Conservation (phyloP, 2,329 filamentous ascomycete genomes). For the Aspergillus sojae region DNA sequence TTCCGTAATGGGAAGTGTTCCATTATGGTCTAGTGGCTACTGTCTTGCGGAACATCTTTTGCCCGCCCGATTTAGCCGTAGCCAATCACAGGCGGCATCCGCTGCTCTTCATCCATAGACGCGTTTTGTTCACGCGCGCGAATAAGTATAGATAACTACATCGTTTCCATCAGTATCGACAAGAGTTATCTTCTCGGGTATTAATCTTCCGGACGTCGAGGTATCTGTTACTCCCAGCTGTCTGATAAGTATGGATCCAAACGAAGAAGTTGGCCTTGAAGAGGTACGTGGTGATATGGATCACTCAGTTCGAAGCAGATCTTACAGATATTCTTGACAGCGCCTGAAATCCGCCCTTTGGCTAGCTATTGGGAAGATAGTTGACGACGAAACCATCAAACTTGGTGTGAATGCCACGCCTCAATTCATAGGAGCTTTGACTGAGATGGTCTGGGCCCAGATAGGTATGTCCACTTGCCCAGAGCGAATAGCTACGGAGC, state of each 20-base stretch:
- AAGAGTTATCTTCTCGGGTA: background rate
- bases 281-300: constrained; percentile 30
- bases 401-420: constrained; percentile 83
- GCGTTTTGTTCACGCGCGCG: background rate
- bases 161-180: background rate
- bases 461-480: constrained; percentile 63
- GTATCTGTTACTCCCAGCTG: background rate
- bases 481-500: background rate
- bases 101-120: constrained; percentile 1
- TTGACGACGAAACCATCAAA: constrained; percentile 78
- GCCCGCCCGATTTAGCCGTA: constrained; percentile 3
- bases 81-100: constrained; percentile 16
- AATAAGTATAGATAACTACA: background rate
- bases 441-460: constrained; percentile 84
- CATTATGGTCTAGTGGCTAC: constrained; percentile 17
- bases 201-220: background rate
- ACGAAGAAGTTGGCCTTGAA: constrained; percentile 35
- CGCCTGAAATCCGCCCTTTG: constrained; percentile 82
- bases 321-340: constrained; percentile 46
- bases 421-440: constrained; percentile 83
- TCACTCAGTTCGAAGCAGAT: background rate
- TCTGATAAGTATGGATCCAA: constrained; percentile 25
- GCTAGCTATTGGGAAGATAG: constrained; percentile 81
- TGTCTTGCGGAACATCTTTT: constrained; percentile 5
- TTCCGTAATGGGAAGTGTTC: constrained; percentile 20